Conservation (phyloP, 106 monocot species). For the Platanthera zijinensis region DNA sequence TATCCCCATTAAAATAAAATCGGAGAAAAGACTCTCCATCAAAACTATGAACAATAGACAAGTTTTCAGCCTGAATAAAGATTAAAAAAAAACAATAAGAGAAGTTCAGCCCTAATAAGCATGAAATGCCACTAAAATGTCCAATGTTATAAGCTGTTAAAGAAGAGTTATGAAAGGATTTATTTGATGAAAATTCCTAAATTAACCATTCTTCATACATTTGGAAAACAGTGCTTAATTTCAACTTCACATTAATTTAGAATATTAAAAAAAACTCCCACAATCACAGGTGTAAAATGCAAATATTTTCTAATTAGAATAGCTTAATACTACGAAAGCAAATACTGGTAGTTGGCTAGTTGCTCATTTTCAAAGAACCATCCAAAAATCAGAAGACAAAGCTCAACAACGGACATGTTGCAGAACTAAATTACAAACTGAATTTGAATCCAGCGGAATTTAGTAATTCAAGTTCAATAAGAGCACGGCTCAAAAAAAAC, state of each 20-base stretch:
- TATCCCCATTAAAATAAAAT: conserved; percentile 31
- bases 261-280: neutral
- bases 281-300: neutral
- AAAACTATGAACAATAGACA: conserved; percentile 48
- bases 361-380: neutral
- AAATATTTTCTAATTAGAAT: neutral
- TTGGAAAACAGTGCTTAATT: neutral
- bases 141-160: neutral
- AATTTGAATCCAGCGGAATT: neutral
- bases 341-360: neutral
- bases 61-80: conserved; percentile 27
- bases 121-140: neutral
- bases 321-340: neutral
- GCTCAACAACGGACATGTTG: neutral
- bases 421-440: neutral
- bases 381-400: neutral
- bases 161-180: neutral
- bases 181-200: neutral
- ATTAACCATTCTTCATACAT: neutral
- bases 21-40: conserved; percentile 46
- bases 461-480: neutral
- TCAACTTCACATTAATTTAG: neutral
- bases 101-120: too few species aligned
- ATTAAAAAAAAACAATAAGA: neutral
- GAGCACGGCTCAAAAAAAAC: neutral